These are phyloP conservation scores for Scytalidium lignicola DNA, from an alignment of 2,329 filamentous ascomycete genomes.

Conservation along the genomic window DNA sequence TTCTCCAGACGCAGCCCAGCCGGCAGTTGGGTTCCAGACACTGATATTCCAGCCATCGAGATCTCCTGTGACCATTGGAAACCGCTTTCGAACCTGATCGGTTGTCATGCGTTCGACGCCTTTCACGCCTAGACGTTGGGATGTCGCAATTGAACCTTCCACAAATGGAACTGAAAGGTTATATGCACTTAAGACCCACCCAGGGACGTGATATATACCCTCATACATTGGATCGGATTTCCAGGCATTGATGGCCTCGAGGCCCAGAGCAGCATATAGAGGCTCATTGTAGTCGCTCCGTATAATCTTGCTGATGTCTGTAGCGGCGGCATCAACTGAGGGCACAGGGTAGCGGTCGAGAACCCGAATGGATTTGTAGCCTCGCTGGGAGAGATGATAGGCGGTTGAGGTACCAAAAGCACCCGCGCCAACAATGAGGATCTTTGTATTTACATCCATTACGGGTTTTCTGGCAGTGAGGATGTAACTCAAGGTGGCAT, in stretches of 20 bases:
- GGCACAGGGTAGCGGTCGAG: constrained; percentile 43
- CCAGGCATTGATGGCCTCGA: constrained; percentile 44
- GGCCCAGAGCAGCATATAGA: constrained; percentile 45
- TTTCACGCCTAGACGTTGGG: not conserved
- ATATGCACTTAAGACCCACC: constrained; percentile 29
- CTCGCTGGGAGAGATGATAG: constrained; percentile 33
- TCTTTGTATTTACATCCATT: too few relatives aligned
- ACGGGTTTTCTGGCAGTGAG: too few relatives aligned
- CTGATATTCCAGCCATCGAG: constrained; percentile 29
- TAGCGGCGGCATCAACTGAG: constrained; percentile 49
- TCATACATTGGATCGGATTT: constrained; percentile 37
- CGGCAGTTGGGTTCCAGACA: constrained; percentile 44
- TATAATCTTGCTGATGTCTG: constrained; percentile 52
- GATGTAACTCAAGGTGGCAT: too few relatives aligned
- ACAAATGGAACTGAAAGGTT: not conserved
- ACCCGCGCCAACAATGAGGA: constrained; percentile 35
- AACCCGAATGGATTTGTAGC: constrained; percentile 39
- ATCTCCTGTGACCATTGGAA: constrained; percentile 32
- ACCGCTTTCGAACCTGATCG: constrained; percentile 32
- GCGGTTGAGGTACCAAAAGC: constrained; percentile 36
- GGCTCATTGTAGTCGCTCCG: constrained; percentile 39
- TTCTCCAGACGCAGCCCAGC: constrained; percentile 35
- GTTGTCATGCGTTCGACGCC: constrained; percentile 13
- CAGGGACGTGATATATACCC: constrained; percentile 35
- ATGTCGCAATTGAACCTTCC: not conserved